Base-by-base conservation (phyloP, 202 grass and related monocot genomes). In the Alloteropsis angusta region DNA sequence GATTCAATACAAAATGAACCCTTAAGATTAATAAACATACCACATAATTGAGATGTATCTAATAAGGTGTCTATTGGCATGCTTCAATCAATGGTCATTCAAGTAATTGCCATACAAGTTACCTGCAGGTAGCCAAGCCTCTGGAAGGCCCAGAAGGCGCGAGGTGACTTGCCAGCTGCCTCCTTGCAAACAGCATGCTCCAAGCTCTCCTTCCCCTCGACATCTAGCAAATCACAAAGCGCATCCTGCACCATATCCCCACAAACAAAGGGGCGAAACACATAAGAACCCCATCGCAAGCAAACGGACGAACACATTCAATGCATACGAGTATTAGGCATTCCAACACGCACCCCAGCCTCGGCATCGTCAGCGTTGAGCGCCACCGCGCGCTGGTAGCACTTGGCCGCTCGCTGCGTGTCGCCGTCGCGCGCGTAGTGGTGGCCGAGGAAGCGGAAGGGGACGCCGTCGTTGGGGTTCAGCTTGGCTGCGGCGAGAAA, bases 121-220 rank as follows among this genome's bases (percentile, higher is more conserved):
- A 97, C 94, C 91, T 97, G 95, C 61, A 97, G 90, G 87, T 94
- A 97, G 49, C 95, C 91, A 64, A 97, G 85, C 87, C 89, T 88
- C 34, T 26, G 32, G 52, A 94, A 97, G 19, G 91, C 91, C 95
- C 95, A 97, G 80, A 90, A 97, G 14, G 95, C 83, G 5, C 83
- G 90, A 5, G 85, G 87, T 25, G 95, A 97, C 81, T 92, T 97
- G 75, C 67, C 83, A 45, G 71, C 64, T 59, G 91, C 85, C 71
- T 97, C 91, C 77, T 92, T 97, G 79, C 95, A 97, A 16, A 85
- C 77, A 72, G 89, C 89, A 77, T 92, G 68, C 87, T 94, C 95
- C 71, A 97, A 88, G 65, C 70, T 97, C 78, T 94, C 95, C 76
- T 94, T 97, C 25, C 87, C 91, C 55, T 97, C 95, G 43, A 69